These are phyloP conservation scores for Rhamnella rubrinervis DNA, from an alignment of 331 rosid genomes.

Conservation along the genomic window DNA sequence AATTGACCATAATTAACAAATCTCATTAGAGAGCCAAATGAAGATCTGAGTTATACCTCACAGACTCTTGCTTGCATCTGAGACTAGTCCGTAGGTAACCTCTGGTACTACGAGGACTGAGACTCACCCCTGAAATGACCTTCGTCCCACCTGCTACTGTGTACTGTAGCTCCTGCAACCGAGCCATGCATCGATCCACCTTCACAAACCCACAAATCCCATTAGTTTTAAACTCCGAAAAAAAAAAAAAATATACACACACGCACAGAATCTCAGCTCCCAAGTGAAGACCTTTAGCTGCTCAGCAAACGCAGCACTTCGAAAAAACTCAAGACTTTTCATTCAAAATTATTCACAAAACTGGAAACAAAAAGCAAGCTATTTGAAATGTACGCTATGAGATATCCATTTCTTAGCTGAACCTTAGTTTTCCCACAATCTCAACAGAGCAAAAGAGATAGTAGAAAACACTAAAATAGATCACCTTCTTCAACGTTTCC, in stretches of 20 bases:
- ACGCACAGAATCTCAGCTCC: not conserved
- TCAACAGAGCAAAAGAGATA: not conserved
- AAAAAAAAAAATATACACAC: not conserved
- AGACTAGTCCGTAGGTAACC: constrained; percentile 84
- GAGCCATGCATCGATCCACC: constrained; percentile 91
- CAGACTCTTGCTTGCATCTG: constrained; percentile 84
- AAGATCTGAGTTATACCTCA: constrained; percentile 36
- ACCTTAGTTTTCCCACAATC: not conserved
- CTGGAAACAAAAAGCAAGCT: not conserved
- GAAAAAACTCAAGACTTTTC: not conserved
- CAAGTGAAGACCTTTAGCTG: not conserved
- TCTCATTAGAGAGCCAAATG: not conserved
- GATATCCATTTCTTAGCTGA: not conserved
- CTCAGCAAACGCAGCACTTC: not conserved
- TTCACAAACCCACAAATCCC: constrained; percentile 39
- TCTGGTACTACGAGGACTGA: constrained; percentile 94
- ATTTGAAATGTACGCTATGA: not conserved
- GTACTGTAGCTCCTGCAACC: constrained; percentile 89
- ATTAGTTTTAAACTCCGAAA: not conserved
- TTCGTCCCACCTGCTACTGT: constrained; percentile 78
- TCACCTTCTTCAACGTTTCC: constrained; percentile 86
- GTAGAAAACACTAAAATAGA: not conserved
- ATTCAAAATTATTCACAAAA: not conserved
- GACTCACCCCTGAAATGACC: constrained; percentile 75
- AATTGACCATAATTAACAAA: not conserved